Conservation (phyloP, 1,139 yeast species). For the Debaryomyces psychrophilus region DNA sequence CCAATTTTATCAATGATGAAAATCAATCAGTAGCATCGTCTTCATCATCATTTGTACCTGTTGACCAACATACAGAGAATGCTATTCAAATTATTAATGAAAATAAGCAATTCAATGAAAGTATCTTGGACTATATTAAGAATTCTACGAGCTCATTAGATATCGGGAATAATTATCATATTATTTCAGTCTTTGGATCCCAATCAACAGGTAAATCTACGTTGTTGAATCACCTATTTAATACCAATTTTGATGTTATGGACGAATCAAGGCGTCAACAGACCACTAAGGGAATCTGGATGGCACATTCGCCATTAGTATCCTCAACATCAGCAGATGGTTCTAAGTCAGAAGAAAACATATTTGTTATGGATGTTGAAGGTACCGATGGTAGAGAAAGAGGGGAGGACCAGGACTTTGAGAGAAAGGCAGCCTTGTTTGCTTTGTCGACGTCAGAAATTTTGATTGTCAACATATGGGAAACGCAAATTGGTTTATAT, state of each 20-base stretch:
- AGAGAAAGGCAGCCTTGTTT: slow-evolving; percentile 92
- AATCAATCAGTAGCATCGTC: slow-evolving; percentile 19
- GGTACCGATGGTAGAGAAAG: slow-evolving; percentile 98
- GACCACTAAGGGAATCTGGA: slow-evolving; percentile 96
- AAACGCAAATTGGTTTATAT: slow-evolving; percentile 92
- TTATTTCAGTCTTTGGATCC: slow-evolving; percentile 94
- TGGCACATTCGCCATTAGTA: slow-evolving; percentile 64
- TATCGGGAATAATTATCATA: slow-evolving; percentile 77
- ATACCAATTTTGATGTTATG: slow-evolving; percentile 91
- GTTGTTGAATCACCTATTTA: slow-evolving; percentile 78
- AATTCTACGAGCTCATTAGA: slow-evolving; percentile 31
- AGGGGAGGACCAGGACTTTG: slow-evolving; percentile 98
- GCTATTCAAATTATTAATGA: slow-evolving; percentile 83
- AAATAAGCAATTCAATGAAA: slow-evolving; percentile 60
- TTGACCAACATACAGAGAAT: slow-evolving; percentile 37
- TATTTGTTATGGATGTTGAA: slow-evolving; percentile 94
- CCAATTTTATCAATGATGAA: slow-evolving; percentile 9
- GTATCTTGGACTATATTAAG: slow-evolving; percentile 41
- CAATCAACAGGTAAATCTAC: slow-evolving; percentile 98
- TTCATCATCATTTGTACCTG: slow-evolving; percentile 47
- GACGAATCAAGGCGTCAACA: slow-evolving; percentile 78
- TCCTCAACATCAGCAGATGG: slow-evolving; percentile 26
- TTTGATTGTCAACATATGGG: slow-evolving; percentile 93
- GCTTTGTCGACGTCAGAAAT: slow-evolving; percentile 92
- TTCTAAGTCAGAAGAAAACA: slow-evolving; percentile 34